These are phyloP conservation scores for Abrus pulchellus DNA, from an alignment of 306 rosid species.

Conservation along the genomic window DNA sequence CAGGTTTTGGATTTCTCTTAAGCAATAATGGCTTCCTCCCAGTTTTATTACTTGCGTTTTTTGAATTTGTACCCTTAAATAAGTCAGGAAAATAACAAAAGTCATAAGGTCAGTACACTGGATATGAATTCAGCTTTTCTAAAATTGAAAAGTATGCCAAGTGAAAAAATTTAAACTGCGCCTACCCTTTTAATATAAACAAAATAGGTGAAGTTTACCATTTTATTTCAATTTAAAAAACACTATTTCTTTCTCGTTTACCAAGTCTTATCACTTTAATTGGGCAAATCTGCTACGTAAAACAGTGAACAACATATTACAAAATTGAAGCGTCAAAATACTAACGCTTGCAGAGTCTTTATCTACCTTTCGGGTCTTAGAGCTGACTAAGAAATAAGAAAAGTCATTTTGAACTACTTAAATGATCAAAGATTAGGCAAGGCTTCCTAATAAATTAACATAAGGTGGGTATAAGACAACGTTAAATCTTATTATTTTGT, in stretches of 20 bases:
- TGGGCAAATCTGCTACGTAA: background rate
- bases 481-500: no score
- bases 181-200: no score
- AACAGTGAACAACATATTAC: background rate
- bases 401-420: background rate
- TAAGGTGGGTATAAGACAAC: background rate
- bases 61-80: background rate
- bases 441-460: background rate
- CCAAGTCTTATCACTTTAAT: background rate
- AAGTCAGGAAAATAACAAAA: background rate
- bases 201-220: background rate
- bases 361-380: background rate
- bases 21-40: background rate
- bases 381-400: background rate
- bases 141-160: background rate
- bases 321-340: conserved; percentile 11
- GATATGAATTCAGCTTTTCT: background rate
- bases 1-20: background rate
- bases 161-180: background rate
- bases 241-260: no score
- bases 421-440: background rate
- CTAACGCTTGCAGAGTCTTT: background rate
- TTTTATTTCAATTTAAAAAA: background rate
- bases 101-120: background rate
- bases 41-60: background rate